These are phyloP conservation scores for Puccinia hordei DNA, from an alignment of 1,284 basidiomycete species.

Conservation along the genomic window DNA sequence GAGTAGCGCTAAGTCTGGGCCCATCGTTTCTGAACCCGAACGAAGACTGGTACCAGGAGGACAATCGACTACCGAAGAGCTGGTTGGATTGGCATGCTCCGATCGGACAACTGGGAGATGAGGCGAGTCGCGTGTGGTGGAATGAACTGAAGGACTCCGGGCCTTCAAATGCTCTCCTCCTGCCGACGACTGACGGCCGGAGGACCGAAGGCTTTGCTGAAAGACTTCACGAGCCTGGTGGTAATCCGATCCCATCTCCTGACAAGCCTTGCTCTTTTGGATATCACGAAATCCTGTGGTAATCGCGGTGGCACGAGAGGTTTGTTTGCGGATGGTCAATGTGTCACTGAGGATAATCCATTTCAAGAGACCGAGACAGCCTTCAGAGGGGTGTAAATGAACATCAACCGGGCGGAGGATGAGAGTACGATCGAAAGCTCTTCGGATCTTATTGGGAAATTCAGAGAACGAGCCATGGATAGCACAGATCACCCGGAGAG, in stretches of 20 bases:
- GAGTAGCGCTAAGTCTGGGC: background rate
- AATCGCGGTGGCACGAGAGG: slow-evolving; percentile 18
- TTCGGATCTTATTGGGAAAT: slow-evolving; percentile 36
- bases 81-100: background rate
- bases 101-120: background rate
- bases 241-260: background rate
- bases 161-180: background rate
- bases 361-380: slow-evolving; percentile 48
- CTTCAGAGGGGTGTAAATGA: slow-evolving; percentile 42
- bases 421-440: slow-evolving; percentile 48
- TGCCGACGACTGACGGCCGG: background rate
- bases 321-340: slow-evolving; percentile 44
- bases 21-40: background rate
- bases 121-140: background rate
- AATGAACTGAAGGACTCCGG: background rate
- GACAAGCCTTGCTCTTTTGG: background rate
- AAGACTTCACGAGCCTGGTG: slow-evolving; percentile 6
- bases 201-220: background rate
- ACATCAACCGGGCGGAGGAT: slow-evolving; percentile 47
- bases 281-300: slow-evolving; percentile 21
- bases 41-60: background rate
- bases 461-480: slow-evolving; percentile 48
- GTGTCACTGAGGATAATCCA: slow-evolving; percentile 51
- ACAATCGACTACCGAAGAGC: background rate
- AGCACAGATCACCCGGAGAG: slow-evolving; percentile 24